Conservation (phyloP, 306 rosid genomes). For the Fragaria iinumae region DNA sequence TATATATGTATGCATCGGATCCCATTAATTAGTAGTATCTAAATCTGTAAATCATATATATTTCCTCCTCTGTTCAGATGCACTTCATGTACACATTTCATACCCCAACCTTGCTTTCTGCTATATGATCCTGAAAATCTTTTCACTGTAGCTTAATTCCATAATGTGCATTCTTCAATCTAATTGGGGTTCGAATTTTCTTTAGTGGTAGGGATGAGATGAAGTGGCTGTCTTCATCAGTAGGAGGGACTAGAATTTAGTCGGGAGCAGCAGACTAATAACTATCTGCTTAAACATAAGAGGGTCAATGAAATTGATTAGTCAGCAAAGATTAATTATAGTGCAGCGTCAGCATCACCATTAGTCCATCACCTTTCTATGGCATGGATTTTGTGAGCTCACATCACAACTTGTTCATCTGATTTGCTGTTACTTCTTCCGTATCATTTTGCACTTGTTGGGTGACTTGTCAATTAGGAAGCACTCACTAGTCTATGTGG, state of each 20-base stretch:
- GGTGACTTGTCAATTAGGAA: background rate
- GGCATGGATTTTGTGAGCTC: background rate
- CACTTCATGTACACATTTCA: background rate
- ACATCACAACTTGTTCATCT: background rate
- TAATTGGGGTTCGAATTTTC: background rate
- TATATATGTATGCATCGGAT: background rate
- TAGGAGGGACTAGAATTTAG: background rate
- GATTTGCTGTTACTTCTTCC: background rate
- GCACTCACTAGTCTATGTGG: background rate
- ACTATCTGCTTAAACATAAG: background rate
- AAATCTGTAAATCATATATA: background rate
- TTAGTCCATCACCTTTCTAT: background rate
- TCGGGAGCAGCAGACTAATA: background rate
- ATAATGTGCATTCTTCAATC: background rate
- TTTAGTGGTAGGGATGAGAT: background rate
- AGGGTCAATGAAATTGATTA: background rate
- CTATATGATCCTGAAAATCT: background rate
- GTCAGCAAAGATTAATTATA: background rate
- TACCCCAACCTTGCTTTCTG: background rate
- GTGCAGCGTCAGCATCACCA: background rate
- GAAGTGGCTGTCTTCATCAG: background rate
- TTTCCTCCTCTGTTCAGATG: background rate
- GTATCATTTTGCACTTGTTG: background rate
- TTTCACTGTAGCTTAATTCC: background rate
- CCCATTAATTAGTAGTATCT: background rate